Conservation (phyloP, 176 grass and related monocot species). For the Zea mays region DNA sequence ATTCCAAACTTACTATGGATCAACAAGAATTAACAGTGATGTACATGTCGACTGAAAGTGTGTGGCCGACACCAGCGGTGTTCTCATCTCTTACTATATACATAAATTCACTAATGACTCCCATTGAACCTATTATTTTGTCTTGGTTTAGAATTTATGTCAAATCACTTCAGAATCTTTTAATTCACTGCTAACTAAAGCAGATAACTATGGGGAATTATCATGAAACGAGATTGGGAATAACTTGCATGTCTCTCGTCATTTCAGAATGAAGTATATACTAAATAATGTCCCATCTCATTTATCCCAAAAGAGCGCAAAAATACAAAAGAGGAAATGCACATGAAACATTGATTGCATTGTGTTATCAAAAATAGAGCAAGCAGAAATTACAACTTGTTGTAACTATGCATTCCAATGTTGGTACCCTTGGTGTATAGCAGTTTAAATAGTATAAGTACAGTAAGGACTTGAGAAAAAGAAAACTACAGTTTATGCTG, state of each 20-base stretch:
- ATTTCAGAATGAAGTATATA: slow-evolving; percentile 4
- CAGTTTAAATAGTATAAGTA: neutral
- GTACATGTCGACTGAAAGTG: neutral
- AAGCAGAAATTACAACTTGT: neutral
- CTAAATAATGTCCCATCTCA: neutral
- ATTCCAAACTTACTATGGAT: neutral
- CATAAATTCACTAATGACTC: neutral
- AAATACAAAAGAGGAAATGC: neutral
- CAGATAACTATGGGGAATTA: neutral
- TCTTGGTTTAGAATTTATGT: neutral
- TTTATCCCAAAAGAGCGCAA: neutral
- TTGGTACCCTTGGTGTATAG: neutral
- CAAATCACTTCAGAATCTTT: neutral
- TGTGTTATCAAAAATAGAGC: neutral
- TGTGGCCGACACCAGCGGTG: neutral
- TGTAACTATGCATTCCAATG: neutral
- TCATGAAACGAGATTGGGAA: neutral
- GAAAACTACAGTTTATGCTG: neutral
- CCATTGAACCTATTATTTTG: neutral
- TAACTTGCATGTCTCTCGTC: neutral
- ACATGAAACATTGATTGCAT: neutral
- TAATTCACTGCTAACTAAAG: slow-evolving; percentile 10
- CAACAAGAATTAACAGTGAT: neutral
- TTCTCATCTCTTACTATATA: neutral
- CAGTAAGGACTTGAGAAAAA: neutral